Conservation (phyloP, 306 rosid species). For the Cicer arietinum region DNA sequence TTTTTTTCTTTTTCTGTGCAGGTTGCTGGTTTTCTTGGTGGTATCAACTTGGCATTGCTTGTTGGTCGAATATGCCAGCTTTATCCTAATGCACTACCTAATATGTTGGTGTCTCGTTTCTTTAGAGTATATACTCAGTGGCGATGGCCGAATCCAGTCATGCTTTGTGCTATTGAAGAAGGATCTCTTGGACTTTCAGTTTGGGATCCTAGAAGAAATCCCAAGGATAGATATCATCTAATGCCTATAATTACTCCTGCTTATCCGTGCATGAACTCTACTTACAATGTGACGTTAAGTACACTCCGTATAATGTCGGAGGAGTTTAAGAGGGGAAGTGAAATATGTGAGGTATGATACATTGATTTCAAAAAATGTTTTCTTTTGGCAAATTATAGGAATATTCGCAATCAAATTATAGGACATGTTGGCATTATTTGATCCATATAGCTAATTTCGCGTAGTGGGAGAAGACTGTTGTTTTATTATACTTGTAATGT, state of each 20-base stretch:
- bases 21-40: constrained; percentile 99
- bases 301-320: constrained; percentile 86
- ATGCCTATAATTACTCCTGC: constrained; percentile 99
- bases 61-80: constrained; percentile 99
- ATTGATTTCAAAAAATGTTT: constrained; percentile 24
- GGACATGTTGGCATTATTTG: no score
- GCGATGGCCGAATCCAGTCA: constrained; percentile 99
- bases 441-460: no score
- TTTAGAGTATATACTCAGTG: constrained; percentile 93
- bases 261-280: constrained; percentile 98
- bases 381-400: constrained; percentile 19
- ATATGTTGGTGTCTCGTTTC: constrained; percentile 95
- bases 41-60: constrained; percentile 95
- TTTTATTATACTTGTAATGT: no score
- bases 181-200: constrained; percentile 89
- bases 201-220: constrained; percentile 98
- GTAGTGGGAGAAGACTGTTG: no score
- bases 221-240: constrained; percentile 76
- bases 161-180: constrained; percentile 92
- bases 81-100: constrained; percentile 92
- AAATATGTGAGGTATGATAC: constrained; percentile 81
- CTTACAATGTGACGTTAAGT: constrained; percentile 92
- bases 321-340: constrained; percentile 93
- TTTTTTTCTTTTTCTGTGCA: constrained; percentile 54
- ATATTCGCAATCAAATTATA: background rate